Base-by-base conservation (phyloP, 108 stramenopile genomes). In the Cyclotella kingstonii region DNA sequence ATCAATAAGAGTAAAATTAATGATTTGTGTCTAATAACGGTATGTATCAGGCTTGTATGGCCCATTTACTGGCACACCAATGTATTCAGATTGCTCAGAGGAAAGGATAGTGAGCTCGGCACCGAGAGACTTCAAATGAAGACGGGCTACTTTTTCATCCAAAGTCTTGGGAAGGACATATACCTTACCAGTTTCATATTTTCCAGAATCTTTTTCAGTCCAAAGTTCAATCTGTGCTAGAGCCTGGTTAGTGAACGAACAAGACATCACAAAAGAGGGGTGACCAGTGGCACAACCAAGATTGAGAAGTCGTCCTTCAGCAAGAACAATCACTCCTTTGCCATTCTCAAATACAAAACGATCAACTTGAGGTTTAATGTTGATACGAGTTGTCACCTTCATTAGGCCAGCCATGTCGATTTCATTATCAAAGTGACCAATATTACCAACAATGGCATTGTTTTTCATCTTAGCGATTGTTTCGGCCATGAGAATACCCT, bases 351-450 rank as follows among this genome's bases (percentile, higher is more conserved):
- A 99, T 53, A 95, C 80, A 74, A 99, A 99, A 60, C 90, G 93
- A 85, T 99, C 97, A 19, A 98, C 97, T 82, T 99, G 98, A 43
- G 98, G 98, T 90, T 99, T 99, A 96, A 99, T 98, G 89, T 99
- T 98, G 71, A 90, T 76, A 52, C 96, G 86, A 85, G 82, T 93
- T 71, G 94, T 86, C 50, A 72, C 70, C 66, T 81, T 81, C 81
- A 94, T 81, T 45, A 98, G 81, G 43, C 94, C 94, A 36, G 91
- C 98, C 90, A 97, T 97, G 81, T 99, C 98, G 58, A 99, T 98
- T 83, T 99, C 98, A 82, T 99, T 99, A 78, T 99, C 98, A 67
- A 99, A 99, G 93, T 99, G 98, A 67, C 98, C 98, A 81, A 99
- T 99, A 95, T 99, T 99, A 66, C 98, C 97, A 52, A 99, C 97